These are phyloP conservation scores for Phalaenopsis equestris DNA, from an alignment of 106 monocot species.

Conservation along the genomic window DNA sequence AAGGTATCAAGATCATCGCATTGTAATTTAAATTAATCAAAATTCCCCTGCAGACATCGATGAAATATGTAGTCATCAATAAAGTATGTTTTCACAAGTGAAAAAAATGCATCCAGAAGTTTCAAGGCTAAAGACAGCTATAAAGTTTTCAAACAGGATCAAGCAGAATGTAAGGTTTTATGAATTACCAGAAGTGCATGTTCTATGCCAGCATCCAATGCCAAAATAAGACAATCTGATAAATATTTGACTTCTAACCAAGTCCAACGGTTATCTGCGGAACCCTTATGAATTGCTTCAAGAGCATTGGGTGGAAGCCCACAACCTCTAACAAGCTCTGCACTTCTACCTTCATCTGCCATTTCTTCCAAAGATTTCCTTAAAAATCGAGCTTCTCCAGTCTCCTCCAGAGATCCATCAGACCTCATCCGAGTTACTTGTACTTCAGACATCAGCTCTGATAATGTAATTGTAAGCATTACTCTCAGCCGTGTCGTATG, in stretches of 20 bases:
- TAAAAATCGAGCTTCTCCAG: constrained; percentile 91
- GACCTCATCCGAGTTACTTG: constrained; percentile 97
- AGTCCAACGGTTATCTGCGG: constrained; percentile 69
- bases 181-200: constrained; percentile 81
- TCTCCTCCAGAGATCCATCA: constrained; percentile 96
- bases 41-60: background rate
- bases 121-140: background rate
- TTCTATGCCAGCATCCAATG: constrained; percentile 93
- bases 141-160: background rate
- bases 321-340: constrained; percentile 48
- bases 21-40: too few relatives aligned
- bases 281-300: constrained; percentile 54
- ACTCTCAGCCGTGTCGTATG: constrained; percentile 80
- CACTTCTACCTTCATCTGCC: constrained; percentile 62
- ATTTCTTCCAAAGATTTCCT: constrained; percentile 84
- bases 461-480: constrained; percentile 95
- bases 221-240: constrained; percentile 70
- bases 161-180: background rate
- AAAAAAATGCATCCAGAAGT: background rate
- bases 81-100: background rate
- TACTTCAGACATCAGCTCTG: constrained; percentile 96
- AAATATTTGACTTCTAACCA: constrained; percentile 81
- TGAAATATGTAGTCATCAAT: background rate
- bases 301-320: constrained; percentile 61
- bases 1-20: too few relatives aligned